Evolutionary conservation across 805 yeast genomes (phyloP), one percentile per base, ranked within the genome.

Genomic region (Hanseniaspora lachancei): DNA sequence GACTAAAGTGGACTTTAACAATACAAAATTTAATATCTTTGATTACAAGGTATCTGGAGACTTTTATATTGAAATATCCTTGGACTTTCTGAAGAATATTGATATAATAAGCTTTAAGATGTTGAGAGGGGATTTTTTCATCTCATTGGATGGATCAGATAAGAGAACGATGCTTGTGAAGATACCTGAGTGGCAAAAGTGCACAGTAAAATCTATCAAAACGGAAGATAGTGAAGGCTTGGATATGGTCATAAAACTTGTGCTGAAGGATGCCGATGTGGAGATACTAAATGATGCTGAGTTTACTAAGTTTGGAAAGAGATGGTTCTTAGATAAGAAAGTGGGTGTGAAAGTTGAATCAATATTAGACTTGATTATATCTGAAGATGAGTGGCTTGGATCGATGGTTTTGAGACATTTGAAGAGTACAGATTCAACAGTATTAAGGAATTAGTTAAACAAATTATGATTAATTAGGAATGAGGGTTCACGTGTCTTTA

Each of bases 41-140:
- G 40, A 27, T 8, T 38, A 27, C 47, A 38, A 46, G 27, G 35
- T 53, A 4, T 53, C 56, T 12, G 56, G 56, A 2, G 50, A 53
- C 40, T 53, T 53, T 39, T 53, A 16, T 18, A 46, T 53, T n/a
- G 49, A 46, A 24, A 53, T 53, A 9, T 23, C 20, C 12, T n/a
- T 53, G 18, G 43, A 44, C n/a, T 44, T 53, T 42, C 35, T 53
- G 34, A 44, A 53, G 34, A 53, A 53, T 18, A 43, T 46, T 3
- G 50, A 53, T 53, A 24, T 53, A n/a, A 53, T 53, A 10, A 53
- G 46, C 27, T 44, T 53, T 24, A 53, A 46, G 21, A 53, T 53
- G 56, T 18, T 53, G 34, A 43, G 40, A 32, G 56, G 56, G 7
- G 23, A 27, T 20, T 53, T 53, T 29, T 38, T 32, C 23, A 46